Evolutionary conservation across 1,284 basidiomycete species (phyloP).

Genomic region (Pascua sp.): DNA sequence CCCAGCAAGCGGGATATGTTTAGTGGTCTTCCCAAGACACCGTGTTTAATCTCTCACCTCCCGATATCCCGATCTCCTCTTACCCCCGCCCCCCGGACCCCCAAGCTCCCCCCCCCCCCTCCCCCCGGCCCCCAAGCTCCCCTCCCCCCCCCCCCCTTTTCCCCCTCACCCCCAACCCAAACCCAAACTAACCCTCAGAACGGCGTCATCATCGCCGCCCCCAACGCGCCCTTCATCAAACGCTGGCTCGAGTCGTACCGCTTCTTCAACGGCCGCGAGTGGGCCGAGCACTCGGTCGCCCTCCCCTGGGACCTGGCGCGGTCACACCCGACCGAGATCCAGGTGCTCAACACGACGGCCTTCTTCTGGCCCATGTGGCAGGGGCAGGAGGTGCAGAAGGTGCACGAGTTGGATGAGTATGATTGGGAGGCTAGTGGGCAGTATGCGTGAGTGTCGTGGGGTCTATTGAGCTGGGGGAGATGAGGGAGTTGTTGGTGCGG

Average conservation of each 20-base stretch:
- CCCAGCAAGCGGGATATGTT: too few relatives aligned
- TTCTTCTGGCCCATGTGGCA: constrained; percentile 55
- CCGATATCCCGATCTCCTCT: too few relatives aligned
- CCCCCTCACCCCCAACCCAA: too few relatives aligned
- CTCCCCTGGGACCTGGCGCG: constrained; percentile 50
- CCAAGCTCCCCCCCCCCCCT: too few relatives aligned
- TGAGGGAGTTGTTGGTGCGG: too few relatives aligned
- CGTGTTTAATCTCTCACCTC: too few relatives aligned
- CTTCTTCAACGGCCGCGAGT: constrained; percentile 45
- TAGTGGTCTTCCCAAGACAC: too few relatives aligned
- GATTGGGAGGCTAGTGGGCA: constrained; percentile 43
- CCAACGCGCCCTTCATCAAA: constrained; percentile 49
- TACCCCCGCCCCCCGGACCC: too few relatives aligned
- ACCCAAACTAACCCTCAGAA: constrained; percentile 42
- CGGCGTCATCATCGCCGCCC: constrained; percentile 51
- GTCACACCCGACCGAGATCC: constrained; percentile 48
- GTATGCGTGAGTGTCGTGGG: constrained; percentile 42
- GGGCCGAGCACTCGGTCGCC: constrained; percentile 51
- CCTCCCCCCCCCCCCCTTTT: too few relatives aligned
- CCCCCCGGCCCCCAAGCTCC: too few relatives aligned
- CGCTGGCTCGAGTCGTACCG: constrained; percentile 50
- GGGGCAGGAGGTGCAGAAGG: constrained; percentile 40
- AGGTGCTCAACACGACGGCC: constrained; percentile 50
- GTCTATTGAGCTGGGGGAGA: too few relatives aligned
- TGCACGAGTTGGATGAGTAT: constrained; percentile 39